Base-by-base conservation (phyloP, 768 basidiomycete genomes). In the Botryobasidium botryosum region DNA sequence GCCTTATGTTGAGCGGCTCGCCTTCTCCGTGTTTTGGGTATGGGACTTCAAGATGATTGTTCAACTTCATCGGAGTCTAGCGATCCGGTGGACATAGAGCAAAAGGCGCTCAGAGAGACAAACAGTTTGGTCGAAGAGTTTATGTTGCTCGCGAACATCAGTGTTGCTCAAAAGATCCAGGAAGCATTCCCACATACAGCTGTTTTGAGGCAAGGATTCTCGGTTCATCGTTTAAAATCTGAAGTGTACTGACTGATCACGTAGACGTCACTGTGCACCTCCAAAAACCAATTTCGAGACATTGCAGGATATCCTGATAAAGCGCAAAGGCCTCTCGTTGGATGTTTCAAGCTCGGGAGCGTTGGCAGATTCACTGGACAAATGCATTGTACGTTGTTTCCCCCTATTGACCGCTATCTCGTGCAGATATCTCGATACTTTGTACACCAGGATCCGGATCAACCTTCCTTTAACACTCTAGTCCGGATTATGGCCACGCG, bases 401-500 rank as follows among this genome's bases (percentile, higher is more conserved):
- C 25, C 1, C 12, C 8, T 15, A 20, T 25, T 18, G 12, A 18
- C 25, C 27, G 4, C 0, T 18, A 1, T 21, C 15, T 6, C 43
- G 6, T 20, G n/a, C n/a, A n/a, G n/a, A n/a, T n/a, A n/a, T 46
- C 40, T n/a, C n/a, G n/a, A n/a, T n/a, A n/a, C 10, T 27, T 5
- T 24, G 17, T 31, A 35, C 8, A 36, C 1, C 47, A 91, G 88
- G 88, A 94, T 56, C 70, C 79, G 0, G 60, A 62, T 15, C 76
- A 87, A 53, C 84, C 90, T 0, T 77, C 86, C 1, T 97, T 99
- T 69, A 99, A 97, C 55, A 97, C 90, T 0, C 72, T 97, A 15
- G 92, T 99, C 29, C 78, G 94, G 33, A 97, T 99, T 60, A 96
- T 99, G 91, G 91, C 94, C 2, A 97, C 92, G 3, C 69, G 94